Percentiles rank a stretch among this genome's conserved stretches.
Conservation (phyloP, 2,329 filamentous ascomycete species). For the Pseudohalonectria lignicola region DNA sequence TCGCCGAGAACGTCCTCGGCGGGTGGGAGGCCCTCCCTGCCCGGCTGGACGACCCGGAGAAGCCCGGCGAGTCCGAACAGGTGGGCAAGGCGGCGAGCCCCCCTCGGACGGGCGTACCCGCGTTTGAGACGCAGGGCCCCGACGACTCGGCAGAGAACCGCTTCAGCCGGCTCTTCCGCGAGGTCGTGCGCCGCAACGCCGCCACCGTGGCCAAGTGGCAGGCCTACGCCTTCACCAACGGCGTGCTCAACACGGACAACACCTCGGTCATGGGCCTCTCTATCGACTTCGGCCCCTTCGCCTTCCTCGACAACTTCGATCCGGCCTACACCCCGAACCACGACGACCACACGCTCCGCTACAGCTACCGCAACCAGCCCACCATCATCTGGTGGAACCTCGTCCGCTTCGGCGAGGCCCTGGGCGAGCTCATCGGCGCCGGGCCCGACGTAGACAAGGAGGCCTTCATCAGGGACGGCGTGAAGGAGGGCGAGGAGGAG, state of each 20-base stretch:
- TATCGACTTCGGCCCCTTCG: slow-evolving; percentile 93
- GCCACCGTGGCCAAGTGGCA: slow-evolving; percentile 88
- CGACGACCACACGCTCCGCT: slow-evolving; percentile 78
- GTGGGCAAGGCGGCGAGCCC: neutral
- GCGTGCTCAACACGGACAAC: slow-evolving; percentile 95
- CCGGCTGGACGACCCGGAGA: slow-evolving; percentile 39
- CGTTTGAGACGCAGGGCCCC: slow-evolving; percentile 54
- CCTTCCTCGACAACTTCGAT: slow-evolving; percentile 96
- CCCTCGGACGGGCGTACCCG: slow-evolving; percentile 35
- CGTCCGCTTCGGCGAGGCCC: slow-evolving; percentile 75
- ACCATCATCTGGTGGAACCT: slow-evolving; percentile 99
- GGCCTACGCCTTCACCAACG: slow-evolving; percentile 98
- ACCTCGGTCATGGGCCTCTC: slow-evolving; percentile 83
- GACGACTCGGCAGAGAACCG: slow-evolving; percentile 67
- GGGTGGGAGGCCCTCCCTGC: slow-evolving; percentile 80
- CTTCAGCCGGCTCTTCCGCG: slow-evolving; percentile 77
- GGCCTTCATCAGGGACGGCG: slow-evolving; percentile 61
- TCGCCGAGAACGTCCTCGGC: slow-evolving; percentile 76
- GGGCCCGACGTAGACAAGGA: slow-evolving; percentile 61
- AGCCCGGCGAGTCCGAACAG: slow-evolving; percentile 15
- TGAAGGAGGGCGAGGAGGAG: slow-evolving; percentile 56
- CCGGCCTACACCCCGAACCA: slow-evolving; percentile 93
- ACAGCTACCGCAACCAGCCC: slow-evolving; percentile 88
- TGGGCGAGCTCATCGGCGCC: slow-evolving; percentile 80
- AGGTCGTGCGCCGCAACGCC: slow-evolving; percentile 78